Evolutionary conservation across 2,329 filamentous ascomycete species (phyloP), one percentile per base, ranked within the genome.

Genomic region (Clarireedia paspali): DNA sequence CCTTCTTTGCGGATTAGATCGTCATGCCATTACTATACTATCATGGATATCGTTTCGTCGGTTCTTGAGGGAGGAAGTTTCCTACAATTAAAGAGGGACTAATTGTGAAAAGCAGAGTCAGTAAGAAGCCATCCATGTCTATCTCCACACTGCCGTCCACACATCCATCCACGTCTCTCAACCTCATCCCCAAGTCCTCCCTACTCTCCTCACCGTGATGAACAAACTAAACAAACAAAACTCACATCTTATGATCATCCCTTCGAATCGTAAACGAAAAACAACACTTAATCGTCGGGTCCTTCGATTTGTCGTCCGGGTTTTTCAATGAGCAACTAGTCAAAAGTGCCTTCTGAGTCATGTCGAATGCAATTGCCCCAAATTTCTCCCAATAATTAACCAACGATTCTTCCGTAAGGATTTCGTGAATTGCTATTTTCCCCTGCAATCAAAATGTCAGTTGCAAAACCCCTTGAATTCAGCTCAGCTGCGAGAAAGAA

Each of bases 351-450:
- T 99, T 96, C 69, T 97, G 94, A 9, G 83, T 85, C 56, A 87
- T 84, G 68, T 99, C 94, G 71, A 99, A 99, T 9, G 94, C 95
- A 65, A 99, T 97, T 5, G 91, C 92, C 50, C 92, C 91, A 68
- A 99, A 99, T 67, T 99, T 96, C 72, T 99, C 94, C 94, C 94
- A 99, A 68, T 99, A 99, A 65, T 89, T 89, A 54, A 97, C 94
- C 59, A 96, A 82, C 42, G 91, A 95, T 59, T 95, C 90, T 74
- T 99, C 94, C 2, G 90, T 91, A 46, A 99, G 83, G 60, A 99
- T 95, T 70, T 99, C 91, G 70, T 99, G 94, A 48, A 99, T 81
- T 12, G 94, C 89, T 61, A 97, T 86, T 66, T 95, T 95, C 59
- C 94, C 94, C 91, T 96, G 46, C 24, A 57, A 51, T 36, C 49